Evolutionary conservation across 2,329 filamentous ascomycete species (phyloP).

Genomic region (Alternaria dauci): DNA sequence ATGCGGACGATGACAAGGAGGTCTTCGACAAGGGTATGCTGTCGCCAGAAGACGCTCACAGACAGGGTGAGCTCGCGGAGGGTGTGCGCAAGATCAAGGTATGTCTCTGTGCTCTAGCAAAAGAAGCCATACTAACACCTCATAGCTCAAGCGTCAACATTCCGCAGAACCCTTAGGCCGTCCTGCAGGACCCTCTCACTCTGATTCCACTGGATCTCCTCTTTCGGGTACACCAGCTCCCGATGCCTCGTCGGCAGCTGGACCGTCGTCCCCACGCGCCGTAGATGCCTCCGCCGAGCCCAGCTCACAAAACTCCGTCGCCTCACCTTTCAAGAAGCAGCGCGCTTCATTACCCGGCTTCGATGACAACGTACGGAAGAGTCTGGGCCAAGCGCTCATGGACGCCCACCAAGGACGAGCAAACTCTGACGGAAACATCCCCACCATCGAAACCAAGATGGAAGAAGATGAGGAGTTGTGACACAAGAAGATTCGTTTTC

Average conservation of each 20-base stretch:
- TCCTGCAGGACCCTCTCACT: constrained; percentile 31
- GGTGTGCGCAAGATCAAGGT: constrained; percentile 85
- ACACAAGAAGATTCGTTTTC: constrained; percentile 38
- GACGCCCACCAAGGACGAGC: constrained; percentile 44
- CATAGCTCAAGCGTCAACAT: constrained; percentile 80
- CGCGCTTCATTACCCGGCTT: constrained; percentile 67
- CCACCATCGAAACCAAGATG: constrained; percentile 45
- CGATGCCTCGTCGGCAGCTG: constrained; percentile 23
- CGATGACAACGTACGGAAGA: constrained; percentile 54
- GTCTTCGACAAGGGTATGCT: constrained; percentile 63
- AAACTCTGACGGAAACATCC: constrained; percentile 44
- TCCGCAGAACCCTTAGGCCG: constrained; percentile 72
- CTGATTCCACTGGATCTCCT: constrained; percentile 38
- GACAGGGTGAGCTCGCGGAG: constrained; percentile 78
- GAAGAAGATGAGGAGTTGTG: constrained; percentile 58
- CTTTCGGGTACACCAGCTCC: constrained; percentile 36
- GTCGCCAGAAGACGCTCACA: constrained; percentile 74
- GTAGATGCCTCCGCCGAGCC: constrained; percentile 50
- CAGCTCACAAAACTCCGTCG: constrained; percentile 62
- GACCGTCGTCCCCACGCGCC: constrained; percentile 42
- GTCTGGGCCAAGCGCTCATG: constrained; percentile 44
- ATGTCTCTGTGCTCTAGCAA: constrained; percentile 55
- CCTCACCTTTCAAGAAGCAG: constrained; percentile 79
- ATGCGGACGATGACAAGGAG: constrained; percentile 66
- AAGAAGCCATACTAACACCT: constrained; percentile 26